Base-by-base conservation (phyloP, 2,329 filamentous ascomycete genomes). In the Cladosporium oxysporum region DNA sequence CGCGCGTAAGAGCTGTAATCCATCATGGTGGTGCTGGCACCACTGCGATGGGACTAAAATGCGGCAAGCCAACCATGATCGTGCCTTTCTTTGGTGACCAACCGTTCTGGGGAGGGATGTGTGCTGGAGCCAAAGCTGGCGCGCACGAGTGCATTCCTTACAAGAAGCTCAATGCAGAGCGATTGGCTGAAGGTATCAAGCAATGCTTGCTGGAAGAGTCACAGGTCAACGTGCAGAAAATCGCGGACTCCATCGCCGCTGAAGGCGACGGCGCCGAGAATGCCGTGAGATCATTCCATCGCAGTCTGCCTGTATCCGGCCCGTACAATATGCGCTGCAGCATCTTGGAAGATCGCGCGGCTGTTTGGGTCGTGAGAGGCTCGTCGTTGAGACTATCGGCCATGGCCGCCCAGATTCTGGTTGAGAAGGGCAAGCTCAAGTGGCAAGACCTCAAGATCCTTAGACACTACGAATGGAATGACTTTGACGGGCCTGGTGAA, bases 81-180 rank as follows among this genome's bases (percentile, higher is more conserved):
- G 88, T 93, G 1, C 90, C 90, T 0, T 93, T 93, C 78, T 93
- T 93, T 69, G 90, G 90, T 2, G 90, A 93, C 73, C 90, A 93
- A 75, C 85, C 89, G 58, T 93, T 93, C 74, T 93, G 91, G 90
- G 90, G 90, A 2, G 81, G 83, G 21, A 91, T 91, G 86, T 83
- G 92, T 0, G 83, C 82, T 5, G 85, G 83, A 37, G 83, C 87
- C 1, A 84, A 85, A 29, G 90, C 89, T 0, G 90, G 90, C 0
- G 88, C 90, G 0, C 78, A 80, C 65, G 79, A 84, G 50, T 85
- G 89, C 1, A 83, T 91, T 10, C 89, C 89, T 0, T 90, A 91
- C 78, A 91, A 91, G 77, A 78, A 83, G 11, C 76, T 93, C 1
- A 87, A 82, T 1, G 83, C 82, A 0, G 87, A 91, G 66, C 86